Evolutionary conservation across 2,329 filamentous ascomycete species (phyloP).

Genomic region (Talaromyces sp.): DNA sequence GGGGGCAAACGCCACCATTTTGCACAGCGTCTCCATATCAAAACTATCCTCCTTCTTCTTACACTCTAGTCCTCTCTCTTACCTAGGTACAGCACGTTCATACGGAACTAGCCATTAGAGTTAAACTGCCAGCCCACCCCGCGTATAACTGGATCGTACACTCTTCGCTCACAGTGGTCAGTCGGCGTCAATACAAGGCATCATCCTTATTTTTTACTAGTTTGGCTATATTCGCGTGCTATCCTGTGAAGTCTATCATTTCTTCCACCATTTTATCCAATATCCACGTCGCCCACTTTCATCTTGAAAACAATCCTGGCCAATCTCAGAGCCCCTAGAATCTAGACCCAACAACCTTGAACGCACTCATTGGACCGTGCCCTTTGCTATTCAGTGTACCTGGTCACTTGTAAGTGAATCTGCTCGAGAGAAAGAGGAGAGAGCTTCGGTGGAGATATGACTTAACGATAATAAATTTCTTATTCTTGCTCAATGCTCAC

Average conservation of each 20-base stretch:
- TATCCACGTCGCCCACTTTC: conserved; percentile 3
- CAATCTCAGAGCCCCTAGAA: background rate
- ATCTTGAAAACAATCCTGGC: background rate
- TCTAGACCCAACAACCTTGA: conserved; percentile 2
- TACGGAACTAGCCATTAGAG: background rate
- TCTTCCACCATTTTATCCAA: conserved; percentile 4
- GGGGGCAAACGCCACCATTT: background rate
- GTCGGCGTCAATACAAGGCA: background rate
- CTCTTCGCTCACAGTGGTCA: background rate
- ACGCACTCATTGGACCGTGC: background rate
- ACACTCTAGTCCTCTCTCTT: background rate
- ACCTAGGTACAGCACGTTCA: background rate
- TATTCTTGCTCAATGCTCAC: background rate
- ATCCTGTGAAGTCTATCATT: background rate
- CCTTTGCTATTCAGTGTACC: background rate
- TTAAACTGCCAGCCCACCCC: background rate
- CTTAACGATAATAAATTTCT: background rate
- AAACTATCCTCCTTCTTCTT: conserved; percentile 6
- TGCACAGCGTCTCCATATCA: background rate
- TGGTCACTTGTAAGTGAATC: background rate
- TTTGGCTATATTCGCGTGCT: background rate
- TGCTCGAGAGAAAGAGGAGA: background rate
- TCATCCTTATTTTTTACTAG: background rate
- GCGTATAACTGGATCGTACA: background rate
- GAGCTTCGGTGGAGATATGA: background rate